phyloP scores from a whole-genome alignment of 495 filamentous ascomycete genomes.

The Neurospora tetrasperma region DNA sequence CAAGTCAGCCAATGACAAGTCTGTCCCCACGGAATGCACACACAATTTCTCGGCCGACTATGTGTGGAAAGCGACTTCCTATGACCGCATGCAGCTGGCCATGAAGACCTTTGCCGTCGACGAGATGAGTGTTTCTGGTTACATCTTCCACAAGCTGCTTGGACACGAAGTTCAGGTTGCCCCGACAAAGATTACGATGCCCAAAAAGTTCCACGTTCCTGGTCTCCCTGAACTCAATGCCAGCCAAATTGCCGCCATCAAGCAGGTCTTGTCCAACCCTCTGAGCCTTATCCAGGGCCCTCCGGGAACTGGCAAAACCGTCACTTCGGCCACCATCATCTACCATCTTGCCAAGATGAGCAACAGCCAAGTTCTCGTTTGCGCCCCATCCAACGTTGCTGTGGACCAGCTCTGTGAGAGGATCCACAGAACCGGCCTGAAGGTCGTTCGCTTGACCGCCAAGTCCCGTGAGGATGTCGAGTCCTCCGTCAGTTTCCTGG shows the following conservation, averaged over 20 bases:
- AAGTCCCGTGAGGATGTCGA: constrained; percentile 99
- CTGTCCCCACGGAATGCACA: constrained; percentile 92
- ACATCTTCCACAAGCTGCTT: constrained; percentile 95
- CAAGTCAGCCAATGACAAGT: constrained; percentile 65
- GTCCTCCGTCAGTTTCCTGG: constrained; percentile 88
- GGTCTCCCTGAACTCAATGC: constrained; percentile 92
- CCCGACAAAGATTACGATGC: constrained; percentile 93
- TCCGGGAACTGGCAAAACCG: constrained; percentile 95
- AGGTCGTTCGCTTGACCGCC: constrained; percentile 94
- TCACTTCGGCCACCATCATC: constrained; percentile 98
- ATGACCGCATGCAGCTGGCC: constrained; percentile 96
- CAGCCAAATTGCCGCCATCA: constrained; percentile 94
- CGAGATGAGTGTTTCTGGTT: constrained; percentile 96
- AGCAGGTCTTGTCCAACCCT: constrained; percentile 86
- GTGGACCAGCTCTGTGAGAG: constrained; percentile 98
- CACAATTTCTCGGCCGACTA: constrained; percentile 98
- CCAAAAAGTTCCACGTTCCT: constrained; percentile 93
- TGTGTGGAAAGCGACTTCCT: constrained; percentile 98
- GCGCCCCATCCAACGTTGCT: constrained; percentile 95
- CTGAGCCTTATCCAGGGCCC: constrained; percentile 95
- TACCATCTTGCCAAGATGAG: constrained; percentile 95
- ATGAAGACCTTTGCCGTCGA: constrained; percentile 99
- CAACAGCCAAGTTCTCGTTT: constrained; percentile 89
- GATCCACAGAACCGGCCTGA: constrained; percentile 87
- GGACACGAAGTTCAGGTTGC: constrained; percentile 93